Conservation (phyloP, 768 basidiomycete genomes). For the Chalciporus sphaerocephalus region DNA sequence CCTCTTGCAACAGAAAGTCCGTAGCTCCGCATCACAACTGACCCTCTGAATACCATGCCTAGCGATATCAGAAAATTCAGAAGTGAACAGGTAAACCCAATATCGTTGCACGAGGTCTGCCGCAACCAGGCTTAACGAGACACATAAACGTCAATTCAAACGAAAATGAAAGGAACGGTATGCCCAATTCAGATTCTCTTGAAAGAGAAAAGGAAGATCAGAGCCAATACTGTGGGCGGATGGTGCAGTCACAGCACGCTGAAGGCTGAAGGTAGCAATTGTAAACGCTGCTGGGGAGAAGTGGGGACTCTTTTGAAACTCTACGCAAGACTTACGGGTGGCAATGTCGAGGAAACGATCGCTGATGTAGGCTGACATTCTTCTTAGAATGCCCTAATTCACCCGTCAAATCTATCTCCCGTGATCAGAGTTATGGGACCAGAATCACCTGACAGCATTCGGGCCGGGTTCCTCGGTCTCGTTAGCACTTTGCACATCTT, state of each 20-base stretch:
- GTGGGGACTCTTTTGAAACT: too few species aligned
- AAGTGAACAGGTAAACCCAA: slow-evolving; percentile 3
- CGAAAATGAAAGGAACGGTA: background rate
- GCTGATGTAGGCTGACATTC: too few species aligned
- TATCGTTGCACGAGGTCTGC: slow-evolving; percentile 9
- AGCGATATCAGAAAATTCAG: slow-evolving; percentile 7
- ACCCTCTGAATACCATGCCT: background rate
- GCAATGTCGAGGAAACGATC: too few species aligned
- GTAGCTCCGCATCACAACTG: slow-evolving; percentile 3
- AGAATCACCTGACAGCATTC: too few species aligned
- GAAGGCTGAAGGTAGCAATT: background rate
- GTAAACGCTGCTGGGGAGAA: too few species aligned
- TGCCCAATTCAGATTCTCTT: slow-evolving; percentile 11
- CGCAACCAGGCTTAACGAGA: background rate
- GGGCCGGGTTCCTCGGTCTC: too few species aligned
- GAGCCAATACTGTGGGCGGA: slow-evolving; percentile 4
- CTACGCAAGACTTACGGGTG: too few species aligned
- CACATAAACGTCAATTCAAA: background rate
- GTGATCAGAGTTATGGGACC: too few species aligned
- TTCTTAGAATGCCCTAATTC: too few species aligned
- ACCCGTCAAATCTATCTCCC: too few species aligned
- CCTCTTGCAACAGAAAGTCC: slow-evolving; percentile 5
- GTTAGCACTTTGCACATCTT: too few species aligned
- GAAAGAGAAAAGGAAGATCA: slow-evolving; percentile 7
- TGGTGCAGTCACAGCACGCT: background rate